phyloP scores from a whole-genome alignment of 257 asterid species.

The Nemophila menziesii region DNA sequence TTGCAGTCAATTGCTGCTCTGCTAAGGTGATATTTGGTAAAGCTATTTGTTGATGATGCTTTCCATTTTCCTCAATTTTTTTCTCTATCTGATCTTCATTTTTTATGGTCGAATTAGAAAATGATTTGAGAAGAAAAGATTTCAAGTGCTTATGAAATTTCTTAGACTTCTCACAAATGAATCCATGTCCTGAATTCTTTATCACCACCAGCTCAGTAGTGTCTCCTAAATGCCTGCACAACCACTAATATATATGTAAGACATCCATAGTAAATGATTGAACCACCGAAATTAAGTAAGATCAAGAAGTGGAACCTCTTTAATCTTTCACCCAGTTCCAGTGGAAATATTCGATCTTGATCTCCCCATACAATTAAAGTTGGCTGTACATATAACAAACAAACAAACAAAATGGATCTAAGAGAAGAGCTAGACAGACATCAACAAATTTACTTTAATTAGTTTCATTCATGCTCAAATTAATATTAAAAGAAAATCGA shows the following conservation, averaged over 20 bases:
- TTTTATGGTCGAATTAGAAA: background rate
- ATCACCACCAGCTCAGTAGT: slow-evolving; percentile 36
- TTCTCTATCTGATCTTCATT: background rate
- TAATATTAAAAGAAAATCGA: background rate
- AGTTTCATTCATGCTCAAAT: background rate
- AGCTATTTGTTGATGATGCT: background rate
- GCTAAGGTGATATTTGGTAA: too few relatives aligned
- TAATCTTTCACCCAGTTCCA: slow-evolving; percentile 52
- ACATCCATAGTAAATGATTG: background rate
- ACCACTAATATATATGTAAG: background rate
- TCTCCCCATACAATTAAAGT: slow-evolving; percentile 64
- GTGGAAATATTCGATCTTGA: slow-evolving; percentile 50
- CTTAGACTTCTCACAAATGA: slow-evolving; percentile 38
- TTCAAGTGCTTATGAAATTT: slow-evolving; percentile 47
- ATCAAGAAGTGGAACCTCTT: slow-evolving; percentile 25
- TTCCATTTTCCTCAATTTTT: background rate
- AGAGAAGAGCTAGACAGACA: background rate
- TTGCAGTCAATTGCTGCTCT: too few relatives aligned
- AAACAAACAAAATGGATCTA: background rate
- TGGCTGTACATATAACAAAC: slow-evolving; percentile 38
- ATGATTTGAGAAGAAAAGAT: slow-evolving; percentile 24
- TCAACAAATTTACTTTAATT: background rate
- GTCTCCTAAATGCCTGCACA: slow-evolving; percentile 51
- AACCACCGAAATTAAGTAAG: background rate
- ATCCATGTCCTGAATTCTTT: slow-evolving; percentile 56